A percentile compares a stretch with the other conserved stretches of the same genome.
Conservation (phyloP, 2,329 filamentous ascomycete genomes). For the Elsinoe necatrix region DNA sequence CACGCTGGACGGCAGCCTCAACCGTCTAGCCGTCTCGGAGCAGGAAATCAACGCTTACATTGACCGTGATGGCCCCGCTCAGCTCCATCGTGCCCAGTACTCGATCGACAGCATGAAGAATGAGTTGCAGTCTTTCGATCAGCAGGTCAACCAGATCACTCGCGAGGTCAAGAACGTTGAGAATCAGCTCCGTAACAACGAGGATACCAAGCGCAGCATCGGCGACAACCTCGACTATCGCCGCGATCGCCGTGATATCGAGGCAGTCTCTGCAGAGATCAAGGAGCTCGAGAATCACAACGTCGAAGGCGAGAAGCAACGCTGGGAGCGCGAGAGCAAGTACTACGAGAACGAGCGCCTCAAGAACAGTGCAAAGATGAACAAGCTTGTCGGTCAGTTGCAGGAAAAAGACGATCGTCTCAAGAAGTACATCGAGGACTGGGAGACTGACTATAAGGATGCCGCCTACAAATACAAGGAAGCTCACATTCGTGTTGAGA, state of each 20-base stretch:
- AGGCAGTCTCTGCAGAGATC: slow-evolving; percentile 62
- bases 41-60: slow-evolving; percentile 73
- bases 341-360: slow-evolving; percentile 60
- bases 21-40: slow-evolving; percentile 67
- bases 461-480: slow-evolving; percentile 74
- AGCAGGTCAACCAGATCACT: slow-evolving; percentile 58
- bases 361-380: slow-evolving; percentile 61
- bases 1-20: slow-evolving; percentile 62
- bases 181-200: slow-evolving; percentile 67
- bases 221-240: slow-evolving; percentile 82
- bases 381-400: slow-evolving; percentile 67
- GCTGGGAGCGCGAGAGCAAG: slow-evolving; percentile 61
- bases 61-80: slow-evolving; percentile 62
- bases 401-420: slow-evolving; percentile 79
- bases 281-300: slow-evolving; percentile 66
- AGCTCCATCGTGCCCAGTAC: slow-evolving; percentile 64
- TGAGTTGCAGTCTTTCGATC: slow-evolving; percentile 56
- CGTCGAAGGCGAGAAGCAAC: slow-evolving; percentile 71
- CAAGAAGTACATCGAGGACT: slow-evolving; percentile 63
- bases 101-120: slow-evolving; percentile 50
- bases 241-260: slow-evolving; percentile 60
- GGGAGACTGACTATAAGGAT: slow-evolving; percentile 77
- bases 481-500: slow-evolving; percentile 79
- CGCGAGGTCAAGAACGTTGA: slow-evolving; percentile 68
- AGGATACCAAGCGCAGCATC: slow-evolving; percentile 78